Evolutionary conservation across 179 eudicot species (phyloP).

Genomic region (Amaranthus tricolor): DNA sequence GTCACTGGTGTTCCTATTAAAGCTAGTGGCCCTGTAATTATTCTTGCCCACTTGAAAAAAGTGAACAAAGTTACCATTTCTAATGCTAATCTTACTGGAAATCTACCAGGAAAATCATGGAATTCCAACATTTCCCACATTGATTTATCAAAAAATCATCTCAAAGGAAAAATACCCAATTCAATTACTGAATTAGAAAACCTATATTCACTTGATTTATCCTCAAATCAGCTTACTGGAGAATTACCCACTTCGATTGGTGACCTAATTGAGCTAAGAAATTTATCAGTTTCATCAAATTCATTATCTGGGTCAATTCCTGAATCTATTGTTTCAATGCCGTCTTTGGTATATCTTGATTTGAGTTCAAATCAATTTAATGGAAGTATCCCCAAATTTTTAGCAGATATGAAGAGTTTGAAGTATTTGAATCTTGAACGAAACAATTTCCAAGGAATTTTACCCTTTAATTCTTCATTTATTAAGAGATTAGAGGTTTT

Average conservation of each 20-base stretch:
- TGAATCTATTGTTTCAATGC: slow-evolving; percentile 42
- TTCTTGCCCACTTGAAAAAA: slow-evolving; percentile 36
- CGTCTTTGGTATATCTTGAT: slow-evolving; percentile 55
- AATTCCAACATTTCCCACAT: slow-evolving; percentile 47
- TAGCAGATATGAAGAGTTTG: slow-evolving; percentile 52
- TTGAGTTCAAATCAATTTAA: slow-evolving; percentile 72
- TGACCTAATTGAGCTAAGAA: slow-evolving; percentile 48
- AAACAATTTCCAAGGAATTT: slow-evolving; percentile 71
- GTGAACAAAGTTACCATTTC: slow-evolving; percentile 49
- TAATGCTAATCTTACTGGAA: slow-evolving; percentile 49
- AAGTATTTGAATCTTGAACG: slow-evolving; percentile 72
- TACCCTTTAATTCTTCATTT: slow-evolving; percentile 81
- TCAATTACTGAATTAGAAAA: slow-evolving; percentile 51
- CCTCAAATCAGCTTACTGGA: slow-evolving; percentile 52
- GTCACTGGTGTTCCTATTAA: slow-evolving; percentile 39
- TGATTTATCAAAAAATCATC: slow-evolving; percentile 57
- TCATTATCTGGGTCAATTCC: slow-evolving; percentile 67
- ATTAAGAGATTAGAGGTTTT: slow-evolving; percentile 54
- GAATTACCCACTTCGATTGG: slow-evolving; percentile 66
- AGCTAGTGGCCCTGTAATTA: slow-evolving; percentile 52
- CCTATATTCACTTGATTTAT: slow-evolving; percentile 48
- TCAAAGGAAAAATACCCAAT: slow-evolving; percentile 50
- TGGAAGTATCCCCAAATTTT: slow-evolving; percentile 63
- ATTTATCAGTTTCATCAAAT: slow-evolving; percentile 55
- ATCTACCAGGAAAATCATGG: slow-evolving; percentile 58